Evolutionary conservation across 768 basidiomycete species (phyloP).

Genomic region (Russula vinacea): DNA sequence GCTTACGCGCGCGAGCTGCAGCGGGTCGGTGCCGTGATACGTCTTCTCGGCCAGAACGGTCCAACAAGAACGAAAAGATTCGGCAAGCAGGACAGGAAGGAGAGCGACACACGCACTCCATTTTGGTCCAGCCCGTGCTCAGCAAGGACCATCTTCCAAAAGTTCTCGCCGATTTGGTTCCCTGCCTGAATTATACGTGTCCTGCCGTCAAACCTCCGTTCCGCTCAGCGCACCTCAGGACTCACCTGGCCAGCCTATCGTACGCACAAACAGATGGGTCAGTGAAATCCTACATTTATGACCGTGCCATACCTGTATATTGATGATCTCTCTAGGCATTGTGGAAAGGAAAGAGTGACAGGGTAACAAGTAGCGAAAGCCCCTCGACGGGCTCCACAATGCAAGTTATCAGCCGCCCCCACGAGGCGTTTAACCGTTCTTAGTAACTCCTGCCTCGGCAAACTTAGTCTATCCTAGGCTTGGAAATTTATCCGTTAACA

Average conservation of each 20-base stretch:
- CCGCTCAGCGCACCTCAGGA: slow-evolving; percentile 30
- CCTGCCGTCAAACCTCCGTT: slow-evolving; percentile 9
- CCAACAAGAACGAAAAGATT: not conserved
- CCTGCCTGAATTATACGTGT: slow-evolving; percentile 48
- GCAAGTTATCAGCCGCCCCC: slow-evolving; percentile 1
- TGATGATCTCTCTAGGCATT: slow-evolving; percentile 81
- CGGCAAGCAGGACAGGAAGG: not conserved
- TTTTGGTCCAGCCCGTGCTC: slow-evolving; percentile 78
- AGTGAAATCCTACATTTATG: not conserved
- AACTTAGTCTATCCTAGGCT: not conserved
- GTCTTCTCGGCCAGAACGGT: slow-evolving; percentile 24
- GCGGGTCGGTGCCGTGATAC: slow-evolving; percentile 69
- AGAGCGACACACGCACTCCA: slow-evolving; percentile 49
- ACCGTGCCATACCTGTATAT: slow-evolving; percentile 56
- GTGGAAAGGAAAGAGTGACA: slow-evolving; percentile 20
- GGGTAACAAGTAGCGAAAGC: not conserved
- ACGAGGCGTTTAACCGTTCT: slow-evolving; percentile 23
- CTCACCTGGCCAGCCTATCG: slow-evolving; percentile 66
- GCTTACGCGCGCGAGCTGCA: slow-evolving; percentile 69
- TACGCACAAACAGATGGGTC: not conserved
- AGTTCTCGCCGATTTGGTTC: slow-evolving; percentile 78
- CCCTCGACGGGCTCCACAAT: slow-evolving; percentile 5
- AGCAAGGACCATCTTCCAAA: slow-evolving; percentile 84
- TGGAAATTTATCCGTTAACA: not conserved
- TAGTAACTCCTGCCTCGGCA: not conserved